Percentiles rank a stretch among this genome's conserved stretches.
phyloP scores from a whole-genome alignment of 2,329 filamentous ascomycete species.

The Botrytis deweyae region DNA sequence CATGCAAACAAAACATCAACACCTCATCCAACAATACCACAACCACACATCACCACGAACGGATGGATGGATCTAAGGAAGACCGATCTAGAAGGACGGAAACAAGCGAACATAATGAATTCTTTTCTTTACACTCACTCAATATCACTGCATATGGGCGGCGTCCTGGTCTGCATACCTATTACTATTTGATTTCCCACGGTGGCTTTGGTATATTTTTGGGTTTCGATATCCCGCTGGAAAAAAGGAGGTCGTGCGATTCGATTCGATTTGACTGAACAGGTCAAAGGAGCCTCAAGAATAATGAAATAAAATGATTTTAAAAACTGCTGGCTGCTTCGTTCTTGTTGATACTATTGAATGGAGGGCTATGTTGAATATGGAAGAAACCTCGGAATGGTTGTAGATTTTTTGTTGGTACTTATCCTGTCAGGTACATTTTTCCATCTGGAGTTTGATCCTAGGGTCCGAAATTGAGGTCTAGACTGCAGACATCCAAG shows the following conservation, averaged over 20 bases:
- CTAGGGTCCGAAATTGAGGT: neutral
- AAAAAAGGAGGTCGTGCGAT: neutral
- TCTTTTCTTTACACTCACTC: neutral
- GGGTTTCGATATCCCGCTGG: conserved; percentile 1
- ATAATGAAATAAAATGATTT: neutral
- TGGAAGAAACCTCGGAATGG: neutral
- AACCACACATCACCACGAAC: neutral
- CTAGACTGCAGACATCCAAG: neutral
- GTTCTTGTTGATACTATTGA: neutral
- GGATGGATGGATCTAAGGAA: neutral
- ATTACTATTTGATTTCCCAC: neutral
- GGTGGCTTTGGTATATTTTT: neutral
- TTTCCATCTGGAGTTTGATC: neutral
- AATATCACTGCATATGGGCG: conserved; percentile 16
- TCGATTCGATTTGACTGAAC: neutral
- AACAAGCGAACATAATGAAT: neutral
- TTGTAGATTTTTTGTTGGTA: neutral
- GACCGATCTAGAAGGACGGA: neutral
- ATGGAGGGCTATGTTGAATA: too few species aligned
- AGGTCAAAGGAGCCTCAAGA: neutral
- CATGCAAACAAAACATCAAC: neutral
- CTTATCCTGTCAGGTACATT: neutral
- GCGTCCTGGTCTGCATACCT: neutral
- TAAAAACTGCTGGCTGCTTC: neutral
- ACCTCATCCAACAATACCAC: neutral